phyloP scores from a whole-genome alignment of 495 filamentous ascomycete species.

The Tuber magnatum region DNA sequence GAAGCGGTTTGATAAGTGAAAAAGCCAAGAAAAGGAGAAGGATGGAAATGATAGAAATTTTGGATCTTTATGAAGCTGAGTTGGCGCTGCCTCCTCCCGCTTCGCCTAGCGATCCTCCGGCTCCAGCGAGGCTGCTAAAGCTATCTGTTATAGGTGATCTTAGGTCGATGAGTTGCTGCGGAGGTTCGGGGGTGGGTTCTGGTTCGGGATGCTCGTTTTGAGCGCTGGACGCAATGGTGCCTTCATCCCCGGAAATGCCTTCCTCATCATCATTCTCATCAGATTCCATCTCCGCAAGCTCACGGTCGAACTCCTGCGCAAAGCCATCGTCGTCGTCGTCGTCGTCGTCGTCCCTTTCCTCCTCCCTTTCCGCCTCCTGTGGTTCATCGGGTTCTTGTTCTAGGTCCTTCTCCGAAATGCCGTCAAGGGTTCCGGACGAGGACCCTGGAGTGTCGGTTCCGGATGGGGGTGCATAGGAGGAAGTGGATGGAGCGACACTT shows the following conservation, averaged over 20 bases:
- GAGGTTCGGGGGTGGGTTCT: slow-evolving; percentile 2
- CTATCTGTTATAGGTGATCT: slow-evolving; percentile 6
- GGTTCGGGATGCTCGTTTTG: slow-evolving; percentile 32
- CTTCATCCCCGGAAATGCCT: slow-evolving; percentile 1
- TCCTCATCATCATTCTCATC: slow-evolving; percentile 10
- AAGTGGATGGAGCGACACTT: neutral
- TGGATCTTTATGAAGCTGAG: neutral
- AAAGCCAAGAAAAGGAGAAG: slow-evolving; percentile 7
- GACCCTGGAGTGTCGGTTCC: neutral
- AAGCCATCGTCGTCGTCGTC: slow-evolving; percentile 30
- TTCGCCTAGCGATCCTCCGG: neutral
- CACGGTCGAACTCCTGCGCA: slow-evolving; percentile 35
- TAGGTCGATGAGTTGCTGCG: neutral
- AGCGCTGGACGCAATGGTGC: neutral
- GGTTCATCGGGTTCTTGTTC: slow-evolving; percentile 9
- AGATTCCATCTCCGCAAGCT: slow-evolving; percentile 28
- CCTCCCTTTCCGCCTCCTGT: slow-evolving; percentile 11
- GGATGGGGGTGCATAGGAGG: neutral
- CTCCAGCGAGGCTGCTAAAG: neutral
- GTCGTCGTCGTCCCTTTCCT: slow-evolving; percentile 6
- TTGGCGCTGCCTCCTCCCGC: neutral
- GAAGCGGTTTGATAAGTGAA: slow-evolving; percentile 10
- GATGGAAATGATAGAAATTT: slow-evolving; percentile 4
- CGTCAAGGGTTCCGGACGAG: neutral
- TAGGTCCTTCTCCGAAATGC: neutral